phyloP scores from a whole-genome alignment of 1,284 basidiomycete genomes.

The Wallemia ichthyophaga region DNA sequence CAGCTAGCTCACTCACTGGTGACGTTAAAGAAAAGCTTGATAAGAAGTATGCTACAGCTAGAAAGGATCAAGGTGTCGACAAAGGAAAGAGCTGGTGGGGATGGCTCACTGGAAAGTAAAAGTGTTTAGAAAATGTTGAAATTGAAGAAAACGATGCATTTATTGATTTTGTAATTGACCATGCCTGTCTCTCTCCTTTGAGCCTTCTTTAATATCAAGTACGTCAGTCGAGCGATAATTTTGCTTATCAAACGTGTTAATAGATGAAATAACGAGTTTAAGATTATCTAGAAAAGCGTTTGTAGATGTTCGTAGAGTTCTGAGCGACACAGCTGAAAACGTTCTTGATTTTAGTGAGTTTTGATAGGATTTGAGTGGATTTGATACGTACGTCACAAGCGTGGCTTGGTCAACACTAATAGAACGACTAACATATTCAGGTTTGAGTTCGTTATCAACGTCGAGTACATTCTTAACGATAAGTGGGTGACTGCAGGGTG shows the following conservation, averaged over 20 bases:
- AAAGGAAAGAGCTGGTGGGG: neutral
- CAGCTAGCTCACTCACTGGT: neutral
- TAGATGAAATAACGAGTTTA: neutral
- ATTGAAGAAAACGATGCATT: neutral
- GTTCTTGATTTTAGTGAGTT: neutral
- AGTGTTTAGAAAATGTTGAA: neutral
- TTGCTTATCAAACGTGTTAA: neutral
- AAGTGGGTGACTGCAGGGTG: slow-evolving; percentile 33
- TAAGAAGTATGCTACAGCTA: neutral
- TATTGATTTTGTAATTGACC: neutral
- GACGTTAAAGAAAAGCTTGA: neutral
- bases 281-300: neutral
- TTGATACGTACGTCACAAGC: slow-evolving; percentile 38
- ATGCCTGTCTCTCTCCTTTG: neutral
- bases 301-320: neutral
- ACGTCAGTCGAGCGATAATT: neutral
- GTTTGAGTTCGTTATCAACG: slow-evolving; percentile 55
- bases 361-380: too few relatives aligned
- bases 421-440: slow-evolving; percentile 37
- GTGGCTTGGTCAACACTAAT: slow-evolving; percentile 31
- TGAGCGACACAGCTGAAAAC: neutral
- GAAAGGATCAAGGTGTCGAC: neutral
- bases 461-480: slow-evolving; percentile 52
- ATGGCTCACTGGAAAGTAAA: neutral
- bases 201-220: neutral